These are phyloP conservation scores for Babesia bigemina DNA, from an alignment of 169 alveolate species.

Conservation along the genomic window DNA sequence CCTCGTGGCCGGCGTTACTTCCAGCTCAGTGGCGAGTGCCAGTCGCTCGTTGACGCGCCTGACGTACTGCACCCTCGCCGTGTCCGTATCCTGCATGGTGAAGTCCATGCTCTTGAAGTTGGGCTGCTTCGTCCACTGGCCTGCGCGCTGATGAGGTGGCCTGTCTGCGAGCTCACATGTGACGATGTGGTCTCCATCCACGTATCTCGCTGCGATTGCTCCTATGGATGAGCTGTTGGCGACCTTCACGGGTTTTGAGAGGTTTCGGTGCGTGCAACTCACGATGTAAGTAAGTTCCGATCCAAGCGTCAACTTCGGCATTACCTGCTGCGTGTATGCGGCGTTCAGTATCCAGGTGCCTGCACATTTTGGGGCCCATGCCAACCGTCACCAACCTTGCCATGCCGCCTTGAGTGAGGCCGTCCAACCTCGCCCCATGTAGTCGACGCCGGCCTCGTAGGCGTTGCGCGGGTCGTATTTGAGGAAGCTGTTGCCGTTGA, in stretches of 20 bases:
- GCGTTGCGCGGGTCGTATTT: constrained; percentile 81
- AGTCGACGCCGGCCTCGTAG: constrained; percentile 85
- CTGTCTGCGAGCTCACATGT: constrained; percentile 19
- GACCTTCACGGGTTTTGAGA: constrained; percentile 13
- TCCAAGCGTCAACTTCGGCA: constrained; percentile 84
- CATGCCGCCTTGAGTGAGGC: constrained; percentile 84
- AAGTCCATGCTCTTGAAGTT: constrained; percentile 82
- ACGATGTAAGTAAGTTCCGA: constrained; percentile 87
- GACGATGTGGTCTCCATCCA: constrained; percentile 75
- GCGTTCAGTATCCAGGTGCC: constrained; percentile 87
- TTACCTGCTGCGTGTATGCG: constrained; percentile 82
- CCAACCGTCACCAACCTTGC: constrained; percentile 70
- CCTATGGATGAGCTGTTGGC: constrained; percentile 88
- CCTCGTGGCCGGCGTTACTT: constrained; percentile 76
- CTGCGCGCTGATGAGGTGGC: background rate
- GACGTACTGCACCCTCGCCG: constrained; percentile 77
- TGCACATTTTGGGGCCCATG: background rate
- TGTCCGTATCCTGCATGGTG: constrained; percentile 75
- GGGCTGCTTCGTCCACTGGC: constrained; percentile 73
- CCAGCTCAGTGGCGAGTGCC: constrained; percentile 88
- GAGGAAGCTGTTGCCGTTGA: constrained; percentile 81
- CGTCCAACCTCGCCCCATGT: constrained; percentile 79
- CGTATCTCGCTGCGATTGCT: constrained; percentile 85
- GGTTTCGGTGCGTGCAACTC: background rate
- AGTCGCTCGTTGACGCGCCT: constrained; percentile 85